Evolutionary conservation across 2,329 filamentous ascomycete species (phyloP).

Genomic region (Leptodontidium sp.): DNA sequence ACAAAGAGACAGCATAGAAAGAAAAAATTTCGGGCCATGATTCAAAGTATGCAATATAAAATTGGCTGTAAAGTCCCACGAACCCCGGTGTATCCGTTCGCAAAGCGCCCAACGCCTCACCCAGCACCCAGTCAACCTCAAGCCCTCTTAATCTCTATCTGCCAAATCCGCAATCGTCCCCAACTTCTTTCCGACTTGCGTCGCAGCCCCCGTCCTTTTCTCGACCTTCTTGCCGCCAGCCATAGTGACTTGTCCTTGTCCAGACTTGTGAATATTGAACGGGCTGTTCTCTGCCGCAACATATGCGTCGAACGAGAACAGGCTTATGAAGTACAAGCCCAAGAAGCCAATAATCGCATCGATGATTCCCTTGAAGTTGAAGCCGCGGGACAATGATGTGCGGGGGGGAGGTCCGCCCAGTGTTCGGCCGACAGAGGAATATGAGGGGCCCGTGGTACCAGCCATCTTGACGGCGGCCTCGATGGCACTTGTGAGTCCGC

Average conservation of each 20-base stretch:
- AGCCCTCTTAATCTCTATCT: slow-evolving; percentile 10
- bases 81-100: background rate
- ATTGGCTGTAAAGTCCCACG: background rate
- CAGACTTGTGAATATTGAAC: slow-evolving; percentile 59
- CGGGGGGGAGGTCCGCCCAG: slow-evolving; percentile 56
- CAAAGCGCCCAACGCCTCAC: slow-evolving; percentile 5
- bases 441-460: slow-evolving; percentile 54
- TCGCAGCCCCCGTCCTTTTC: slow-evolving; percentile 44
- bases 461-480: slow-evolving; percentile 70
- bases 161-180: slow-evolving; percentile 47
- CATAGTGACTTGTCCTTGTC: slow-evolving; percentile 33
- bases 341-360: slow-evolving; percentile 62
- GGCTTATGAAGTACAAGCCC: slow-evolving; percentile 66
- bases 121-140: background rate
- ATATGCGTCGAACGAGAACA: slow-evolving; percentile 72
- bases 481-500: slow-evolving; percentile 78
- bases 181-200: slow-evolving; percentile 43
- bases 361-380: slow-evolving; percentile 55
- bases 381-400: slow-evolving; percentile 38
- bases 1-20: too few relatives aligned
- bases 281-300: slow-evolving; percentile 65
- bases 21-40: too few relatives aligned
- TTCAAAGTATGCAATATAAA: background rate
- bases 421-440: slow-evolving; percentile 64
- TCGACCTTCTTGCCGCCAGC: slow-evolving; percentile 32